phyloP scores from a whole-genome alignment of 2,329 filamentous ascomycete genomes.

The Pestalotiopsis sp. region DNA sequence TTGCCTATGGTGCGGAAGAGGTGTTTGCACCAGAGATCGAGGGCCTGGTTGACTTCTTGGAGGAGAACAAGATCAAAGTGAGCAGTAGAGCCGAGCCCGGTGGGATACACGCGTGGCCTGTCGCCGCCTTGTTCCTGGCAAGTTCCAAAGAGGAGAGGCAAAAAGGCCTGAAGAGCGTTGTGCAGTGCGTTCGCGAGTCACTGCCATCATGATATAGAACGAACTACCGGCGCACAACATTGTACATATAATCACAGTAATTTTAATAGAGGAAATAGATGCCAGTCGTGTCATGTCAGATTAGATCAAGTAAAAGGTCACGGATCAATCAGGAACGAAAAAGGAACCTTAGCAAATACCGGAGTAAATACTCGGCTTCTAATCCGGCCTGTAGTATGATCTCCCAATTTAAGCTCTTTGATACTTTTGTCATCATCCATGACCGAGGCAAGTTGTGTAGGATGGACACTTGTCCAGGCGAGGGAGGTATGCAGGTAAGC shows the following conservation, averaged over 20 bases:
- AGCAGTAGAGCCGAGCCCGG: constrained; percentile 62
- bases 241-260: neutral
- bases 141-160: constrained; percentile 51
- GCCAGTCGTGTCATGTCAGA: constrained; percentile 49
- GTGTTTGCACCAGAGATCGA: constrained; percentile 74
- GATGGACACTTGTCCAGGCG: constrained; percentile 6
- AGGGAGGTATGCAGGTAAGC: neutral
- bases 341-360: constrained; percentile 49
- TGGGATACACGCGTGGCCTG: constrained; percentile 82
- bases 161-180: constrained; percentile 51
- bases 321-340: constrained; percentile 36
- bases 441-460: constrained; percentile 14
- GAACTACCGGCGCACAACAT: neutral
- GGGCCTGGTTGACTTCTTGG: constrained; percentile 58
- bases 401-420: constrained; percentile 38
- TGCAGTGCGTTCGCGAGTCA: constrained; percentile 37
- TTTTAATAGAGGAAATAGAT: neutral
- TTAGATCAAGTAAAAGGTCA: constrained; percentile 68
- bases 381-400: constrained; percentile 30
- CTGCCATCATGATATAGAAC: constrained; percentile 28
- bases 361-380: constrained; percentile 51
- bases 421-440: constrained; percentile 36
- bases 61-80: constrained; percentile 56
- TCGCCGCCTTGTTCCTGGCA: constrained; percentile 65
- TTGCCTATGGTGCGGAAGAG: constrained; percentile 77